phyloP scores from a whole-genome alignment of 78 protist species.

The Guillardia theta region DNA sequence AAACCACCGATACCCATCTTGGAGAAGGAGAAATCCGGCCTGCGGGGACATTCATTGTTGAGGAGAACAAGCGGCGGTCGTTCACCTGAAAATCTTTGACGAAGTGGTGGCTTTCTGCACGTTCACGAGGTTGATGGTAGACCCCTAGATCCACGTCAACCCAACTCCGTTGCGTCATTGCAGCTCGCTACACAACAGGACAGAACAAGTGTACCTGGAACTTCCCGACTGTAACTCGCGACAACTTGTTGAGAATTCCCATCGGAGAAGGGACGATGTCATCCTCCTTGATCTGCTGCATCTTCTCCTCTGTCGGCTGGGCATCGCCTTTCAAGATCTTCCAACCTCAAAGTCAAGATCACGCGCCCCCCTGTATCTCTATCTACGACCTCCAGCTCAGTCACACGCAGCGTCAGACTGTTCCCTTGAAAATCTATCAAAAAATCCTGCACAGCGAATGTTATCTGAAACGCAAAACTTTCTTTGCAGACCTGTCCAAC shows the following conservation, averaged over 20 bases:
- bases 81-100: neutral
- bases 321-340: conserved; percentile 50
- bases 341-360: too few relatives aligned
- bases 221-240: neutral
- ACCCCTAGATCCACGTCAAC: neutral
- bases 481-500: neutral
- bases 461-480: neutral
- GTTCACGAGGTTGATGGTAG: conserved; percentile 43
- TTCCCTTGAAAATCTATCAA: neutral
- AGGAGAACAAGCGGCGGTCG: too few relatives aligned
- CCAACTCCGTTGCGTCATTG: conserved; percentile 47
- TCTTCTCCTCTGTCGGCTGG: neutral
- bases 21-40: conserved; percentile 86
- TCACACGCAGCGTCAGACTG: neutral
- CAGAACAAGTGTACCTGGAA: too few relatives aligned
- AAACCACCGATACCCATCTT: conserved; percentile 95
- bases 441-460: neutral
- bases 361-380: too few relatives aligned
- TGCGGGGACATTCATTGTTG: conserved; percentile 54
- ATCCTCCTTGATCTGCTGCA: neutral
- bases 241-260: neutral
- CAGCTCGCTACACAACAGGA: conserved; percentile 17
- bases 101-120: conserved; percentile 40
- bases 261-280: neutral
- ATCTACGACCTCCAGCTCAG: neutral